Base-by-base conservation (phyloP, 1,284 basidiomycete genomes). In the Microbotryum intermedium region DNA sequence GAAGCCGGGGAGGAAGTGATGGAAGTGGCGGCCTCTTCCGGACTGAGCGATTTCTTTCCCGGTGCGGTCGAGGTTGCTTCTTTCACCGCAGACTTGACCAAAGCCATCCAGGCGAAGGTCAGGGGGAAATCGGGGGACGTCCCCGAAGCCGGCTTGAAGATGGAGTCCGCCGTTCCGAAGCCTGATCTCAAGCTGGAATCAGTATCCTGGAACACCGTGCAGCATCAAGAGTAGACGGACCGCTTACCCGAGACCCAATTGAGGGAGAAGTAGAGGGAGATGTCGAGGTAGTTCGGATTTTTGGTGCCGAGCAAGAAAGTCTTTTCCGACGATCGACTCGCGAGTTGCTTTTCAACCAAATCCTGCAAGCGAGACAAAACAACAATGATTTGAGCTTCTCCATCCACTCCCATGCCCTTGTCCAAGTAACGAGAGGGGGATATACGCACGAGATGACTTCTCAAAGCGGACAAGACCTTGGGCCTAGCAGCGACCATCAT, bases 231-330 rank as follows among this genome's bases (percentile, higher is more conserved):
- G 13, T 16, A 39, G 34, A 39, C 10, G 34, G 16, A 39, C 18
- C 13, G 10, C 34, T 3, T 39, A 39, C 34, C 34, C 21, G 56
- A 44, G 34, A 61, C 50, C 62, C 62, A 64, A 46, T 53, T 21
- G 34, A 61, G 51, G 34, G 51, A 21, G 51, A 61, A 61, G 51
- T 47, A 64, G n/a, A 60, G 46, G 5, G 62, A 61, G 23, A 61
- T 47, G 48, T 64, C 62, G 16, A 64, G 23, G 55, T 60, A 61
- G 39, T 51, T 54, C 13, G 59, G 51, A 6, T 48, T 28, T n/a
- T 53, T 39, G 13, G 59, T 64, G 26, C 55, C 26, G 34, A 61
- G 49, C 43, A 64, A 23, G 45, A 56, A 64, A 20, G 44, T 43
- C 34, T 39, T 39, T 39, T 39, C 34, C 34, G 34, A 39, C 34